Base-by-base conservation (phyloP, 495 filamentous ascomycete genomes). In the Acidiella bohemica region DNA sequence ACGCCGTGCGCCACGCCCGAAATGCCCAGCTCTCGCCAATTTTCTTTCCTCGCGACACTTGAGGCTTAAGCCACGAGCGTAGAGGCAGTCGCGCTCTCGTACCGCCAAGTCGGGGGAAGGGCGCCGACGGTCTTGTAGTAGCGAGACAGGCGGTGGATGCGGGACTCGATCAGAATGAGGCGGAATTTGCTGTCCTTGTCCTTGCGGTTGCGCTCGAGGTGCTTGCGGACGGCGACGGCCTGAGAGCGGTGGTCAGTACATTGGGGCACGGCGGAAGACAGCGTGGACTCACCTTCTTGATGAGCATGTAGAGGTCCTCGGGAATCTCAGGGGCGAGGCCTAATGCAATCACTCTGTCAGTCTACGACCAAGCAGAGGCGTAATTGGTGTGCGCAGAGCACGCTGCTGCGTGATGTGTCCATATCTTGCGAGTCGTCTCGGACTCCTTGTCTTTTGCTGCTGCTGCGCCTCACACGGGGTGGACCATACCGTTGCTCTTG, bases 131-230 rank as follows among this genome's bases (percentile, higher is more conserved):
- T 81, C 81, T 95, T 97, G 81, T 95, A 97, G 78, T 86, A 84
- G 51, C 87, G 77, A 51, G 84, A 87, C 47, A 95, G 78, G 71
- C 87, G 85, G 77, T 95, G 92, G 70, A 99, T 96, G 64, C 92
- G 84, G 59, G 90, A 96, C 78, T 99, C 90, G 70, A 99, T 87
- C 47, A 99, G 81, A 81, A 99, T 96, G 43, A 99, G 80, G 60
- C 88, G 86, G 82, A 97, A 95, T 75, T 97, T 97, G 75, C 76
- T 79, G 74, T 96, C 90, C 71, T 84, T 92, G 78, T 96, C 90
- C 76, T 99, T 99, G 66, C 90, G 86, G 77, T 99, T 99, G 67
- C 84, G 81, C 75, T 96, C 87, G 53, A 99, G 84, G 71, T 96
- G 92, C 84, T 99, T 99, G 69, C 92, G 90, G 71, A 99, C 90